A percentile compares a stretch with the other conserved stretches of the same genome.
Evolutionary conservation across 345 rosid species (phyloP).

Genomic region (Bruguiera gymnorhiza): DNA sequence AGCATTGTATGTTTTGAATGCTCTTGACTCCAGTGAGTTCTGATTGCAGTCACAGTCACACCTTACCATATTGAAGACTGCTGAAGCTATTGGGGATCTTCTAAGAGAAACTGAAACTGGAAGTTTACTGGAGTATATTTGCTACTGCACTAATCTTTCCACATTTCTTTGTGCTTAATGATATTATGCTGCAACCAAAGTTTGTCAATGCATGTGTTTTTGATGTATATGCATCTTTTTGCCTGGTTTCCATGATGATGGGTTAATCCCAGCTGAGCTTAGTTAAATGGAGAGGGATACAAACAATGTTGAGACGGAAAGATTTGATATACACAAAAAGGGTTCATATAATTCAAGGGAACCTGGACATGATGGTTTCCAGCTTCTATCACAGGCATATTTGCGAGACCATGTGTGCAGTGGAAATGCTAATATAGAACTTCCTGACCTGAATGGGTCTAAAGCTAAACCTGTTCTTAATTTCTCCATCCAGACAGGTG

Average conservation of each 20-base stretch:
- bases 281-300: conserved; percentile 46
- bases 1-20: not conserved
- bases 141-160: not conserved
- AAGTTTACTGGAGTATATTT: not conserved
- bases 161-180: not conserved
- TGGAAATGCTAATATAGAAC: conserved; percentile 36
- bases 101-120: not conserved
- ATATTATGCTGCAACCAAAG: conserved; percentile 8
- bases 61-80: conserved; percentile 12
- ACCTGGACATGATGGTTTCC: conserved; percentile 44
- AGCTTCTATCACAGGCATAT: conserved; percentile 40
- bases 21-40: not conserved
- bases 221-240: conserved; percentile 2
- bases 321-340: conserved; percentile 33
- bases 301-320: conserved; percentile 45
- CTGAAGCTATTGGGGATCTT: conserved; percentile 6
- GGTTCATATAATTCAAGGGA: conserved; percentile 41
- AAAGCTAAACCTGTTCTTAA: conserved; percentile 68
- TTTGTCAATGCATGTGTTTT: conserved; percentile 9
- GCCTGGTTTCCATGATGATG: conserved; percentile 3
- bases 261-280: not conserved
- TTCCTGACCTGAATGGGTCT: conserved; percentile 38
- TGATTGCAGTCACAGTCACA: not conserved
- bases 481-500: conserved; percentile 87
- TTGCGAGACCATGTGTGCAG: conserved; percentile 39